Evolutionary conservation across 225 moss, liverwort and hornwort species (phyloP).

Genomic region (Straminergon stramineum): DNA sequence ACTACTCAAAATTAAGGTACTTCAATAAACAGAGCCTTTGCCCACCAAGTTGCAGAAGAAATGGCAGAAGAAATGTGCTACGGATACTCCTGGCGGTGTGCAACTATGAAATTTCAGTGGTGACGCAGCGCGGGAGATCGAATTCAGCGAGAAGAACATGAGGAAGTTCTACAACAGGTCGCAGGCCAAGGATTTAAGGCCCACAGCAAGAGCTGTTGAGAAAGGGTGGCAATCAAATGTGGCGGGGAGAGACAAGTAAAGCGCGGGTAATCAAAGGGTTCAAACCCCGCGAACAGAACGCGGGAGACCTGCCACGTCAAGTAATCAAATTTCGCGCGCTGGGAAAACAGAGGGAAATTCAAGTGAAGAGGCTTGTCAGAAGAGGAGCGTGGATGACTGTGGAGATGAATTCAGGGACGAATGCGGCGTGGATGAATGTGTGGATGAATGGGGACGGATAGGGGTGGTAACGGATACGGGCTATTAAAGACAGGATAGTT

Average conservation of each 20-base stretch:
- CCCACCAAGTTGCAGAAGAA: neutral
- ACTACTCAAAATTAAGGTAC: too few relatives aligned
- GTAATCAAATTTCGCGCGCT: slow-evolving; percentile 7
- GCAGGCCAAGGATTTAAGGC: neutral
- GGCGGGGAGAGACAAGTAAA: neutral
- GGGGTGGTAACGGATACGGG: neutral
- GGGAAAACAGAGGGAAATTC: slow-evolving; percentile 5
- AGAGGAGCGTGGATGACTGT: neutral
- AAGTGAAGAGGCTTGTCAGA: neutral
- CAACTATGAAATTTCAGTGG: too few relatives aligned
- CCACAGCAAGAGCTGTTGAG: neutral
- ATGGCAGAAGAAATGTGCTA: neutral
- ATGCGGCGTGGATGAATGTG: neutral
- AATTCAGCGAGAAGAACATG: neutral
- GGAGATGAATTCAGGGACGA: neutral
- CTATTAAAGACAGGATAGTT: neutral
- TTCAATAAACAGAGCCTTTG: too few relatives aligned
- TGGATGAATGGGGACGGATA: neutral
- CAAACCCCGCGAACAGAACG: slow-evolving; percentile 2
- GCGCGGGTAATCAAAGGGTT: slow-evolving; percentile 9
- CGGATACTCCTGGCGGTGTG: too few relatives aligned
- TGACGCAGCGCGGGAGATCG: accelerated
- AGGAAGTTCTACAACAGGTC: too few relatives aligned
- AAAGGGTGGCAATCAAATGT: neutral
- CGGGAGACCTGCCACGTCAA: slow-evolving; percentile 8